Base-by-base conservation (phyloP, 1,139 yeast species). In the Taphrina populina region DNA sequence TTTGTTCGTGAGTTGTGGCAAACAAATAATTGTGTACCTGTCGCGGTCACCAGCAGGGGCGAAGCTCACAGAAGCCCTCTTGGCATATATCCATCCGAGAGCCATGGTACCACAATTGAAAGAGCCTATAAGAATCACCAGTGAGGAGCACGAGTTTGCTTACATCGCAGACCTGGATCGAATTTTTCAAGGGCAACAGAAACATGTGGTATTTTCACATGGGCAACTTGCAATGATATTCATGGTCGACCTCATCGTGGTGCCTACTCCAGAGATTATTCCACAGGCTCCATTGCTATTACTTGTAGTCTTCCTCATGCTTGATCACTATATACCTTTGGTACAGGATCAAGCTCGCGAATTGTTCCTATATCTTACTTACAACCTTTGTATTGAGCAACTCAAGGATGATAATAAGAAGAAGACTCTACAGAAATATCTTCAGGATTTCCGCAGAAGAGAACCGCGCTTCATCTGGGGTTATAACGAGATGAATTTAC, bases 201-300 rank as follows among this genome's bases (percentile, higher is more conserved):
- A 83, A 60, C 88, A 84, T 62, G 61, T 90, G 0, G 81, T 88
- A 1, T 86, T 92, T 63, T 88, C 97, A 0, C 73, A 83, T 55
- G 95, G 96, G 3, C 98, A 92, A 65, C 69, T 92, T 40, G 88
- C 96, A 0, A 76, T 87, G 68, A 83, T 92, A 0, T 83, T 90
- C 63, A 70, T 92, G 59, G 95, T 88, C 1, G 97, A 92, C 67
- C 69, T 90, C 45, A 73, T 87, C 57, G 83, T n/a, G 71, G 77
- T 36, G 80, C 83, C 35, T 75, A 59, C 75, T 58, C 85, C 83
- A 15, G 70, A 80, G 10, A 75, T 84, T 65, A 73, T 70, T 27
- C 61, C 64, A 2, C 79, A 80, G 47, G 70, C 90, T 10, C 90
- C 97, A 0, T 70, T 87, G n/a, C 70, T 92, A 33, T 70, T 92